These are phyloP conservation scores for Mortierella sp. DNA, from an alignment of 371 early-diverging fungal species.

Conservation along the genomic window DNA sequence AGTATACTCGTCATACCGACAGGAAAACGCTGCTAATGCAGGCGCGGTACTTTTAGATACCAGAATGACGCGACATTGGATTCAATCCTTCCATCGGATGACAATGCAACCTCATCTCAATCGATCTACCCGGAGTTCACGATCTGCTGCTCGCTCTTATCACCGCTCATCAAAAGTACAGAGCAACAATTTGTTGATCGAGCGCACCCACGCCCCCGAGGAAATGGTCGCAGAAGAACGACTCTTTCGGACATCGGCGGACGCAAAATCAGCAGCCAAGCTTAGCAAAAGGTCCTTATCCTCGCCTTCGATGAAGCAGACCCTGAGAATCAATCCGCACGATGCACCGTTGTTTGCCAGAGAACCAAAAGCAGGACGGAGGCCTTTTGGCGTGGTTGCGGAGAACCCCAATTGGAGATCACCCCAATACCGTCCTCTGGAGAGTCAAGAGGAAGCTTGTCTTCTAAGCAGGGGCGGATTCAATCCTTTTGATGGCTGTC, in stretches of 20 bases:
- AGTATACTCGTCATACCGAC: constrained; percentile 1
- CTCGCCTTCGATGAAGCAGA: neutral
- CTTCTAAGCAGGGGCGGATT: constrained; percentile 9
- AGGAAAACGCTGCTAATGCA: neutral
- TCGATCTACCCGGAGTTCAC: neutral
- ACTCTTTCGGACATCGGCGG: neutral
- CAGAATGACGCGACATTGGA: constrained; percentile 51
- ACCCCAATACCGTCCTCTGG: constrained; percentile 20
- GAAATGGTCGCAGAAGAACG: neutral
- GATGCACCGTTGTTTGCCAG: constrained; percentile 31
- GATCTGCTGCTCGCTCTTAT: neutral
- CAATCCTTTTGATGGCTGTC: constrained; percentile 26
- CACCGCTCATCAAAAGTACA: constrained; percentile 7
- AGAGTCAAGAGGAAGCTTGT: constrained; percentile 2
- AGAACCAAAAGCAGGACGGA: constrained; percentile 10
- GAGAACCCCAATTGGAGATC: neutral
- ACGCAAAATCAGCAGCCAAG: neutral
- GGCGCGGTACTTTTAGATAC: constrained; percentile 5
- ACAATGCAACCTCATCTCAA: constrained; percentile 32
- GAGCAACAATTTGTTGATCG: constrained; percentile 5
- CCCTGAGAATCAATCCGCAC: neutral
- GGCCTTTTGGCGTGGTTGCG: constrained; percentile 4
- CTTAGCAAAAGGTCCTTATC: neutral
- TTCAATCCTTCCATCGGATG: constrained; percentile 42
- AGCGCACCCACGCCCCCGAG: neutral